These are phyloP conservation scores for Colletotrichum lupini DNA, from an alignment of 2,329 filamentous ascomycete genomes.

Conservation along the genomic window DNA sequence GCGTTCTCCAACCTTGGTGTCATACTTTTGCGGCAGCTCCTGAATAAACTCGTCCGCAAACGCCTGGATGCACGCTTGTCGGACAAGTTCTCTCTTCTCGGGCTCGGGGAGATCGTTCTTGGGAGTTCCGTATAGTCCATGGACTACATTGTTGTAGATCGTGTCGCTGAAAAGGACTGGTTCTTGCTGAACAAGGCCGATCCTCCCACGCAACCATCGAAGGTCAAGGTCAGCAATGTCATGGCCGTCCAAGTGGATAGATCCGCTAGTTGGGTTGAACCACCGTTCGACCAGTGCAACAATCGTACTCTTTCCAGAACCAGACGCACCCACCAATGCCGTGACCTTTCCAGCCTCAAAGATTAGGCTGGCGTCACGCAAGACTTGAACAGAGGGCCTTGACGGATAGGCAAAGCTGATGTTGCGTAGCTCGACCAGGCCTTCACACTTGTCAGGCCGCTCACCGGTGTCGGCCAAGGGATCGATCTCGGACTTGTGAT, in stretches of 20 bases:
- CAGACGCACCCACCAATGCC: conserved; percentile 68
- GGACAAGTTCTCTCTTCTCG: conserved; percentile 52
- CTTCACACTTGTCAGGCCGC: conserved; percentile 14
- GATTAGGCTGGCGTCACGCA: conserved; percentile 58
- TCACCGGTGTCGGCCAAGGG: conserved; percentile 54
- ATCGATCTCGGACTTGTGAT: conserved; percentile 44
- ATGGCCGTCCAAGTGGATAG: conserved; percentile 41
- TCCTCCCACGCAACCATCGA: conserved; percentile 42
- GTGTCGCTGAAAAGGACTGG: conserved; percentile 50
- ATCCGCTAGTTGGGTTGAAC: conserved; percentile 63
- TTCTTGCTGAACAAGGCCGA: conserved; percentile 48
- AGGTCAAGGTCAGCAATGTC: conserved; percentile 41
- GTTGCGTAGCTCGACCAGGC: conserved; percentile 48
- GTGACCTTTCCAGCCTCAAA: conserved; percentile 60
- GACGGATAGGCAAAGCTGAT: conserved; percentile 58
- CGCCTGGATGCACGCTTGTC: conserved; percentile 60
- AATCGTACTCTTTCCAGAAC: conserved; percentile 46
- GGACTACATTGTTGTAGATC: conserved; percentile 61
- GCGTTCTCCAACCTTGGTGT: conserved; percentile 66
- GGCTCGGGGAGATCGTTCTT: conserved; percentile 50
- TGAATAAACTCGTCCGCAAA: conserved; percentile 64
- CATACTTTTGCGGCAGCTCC: conserved; percentile 60
- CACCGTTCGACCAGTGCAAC: conserved; percentile 66
- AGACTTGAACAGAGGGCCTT: conserved; percentile 52
- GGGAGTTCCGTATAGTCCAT: conserved; percentile 53